Evolutionary conservation across 2,329 filamentous ascomycete species (phyloP).

Genomic region (Didymella keratinophila): DNA sequence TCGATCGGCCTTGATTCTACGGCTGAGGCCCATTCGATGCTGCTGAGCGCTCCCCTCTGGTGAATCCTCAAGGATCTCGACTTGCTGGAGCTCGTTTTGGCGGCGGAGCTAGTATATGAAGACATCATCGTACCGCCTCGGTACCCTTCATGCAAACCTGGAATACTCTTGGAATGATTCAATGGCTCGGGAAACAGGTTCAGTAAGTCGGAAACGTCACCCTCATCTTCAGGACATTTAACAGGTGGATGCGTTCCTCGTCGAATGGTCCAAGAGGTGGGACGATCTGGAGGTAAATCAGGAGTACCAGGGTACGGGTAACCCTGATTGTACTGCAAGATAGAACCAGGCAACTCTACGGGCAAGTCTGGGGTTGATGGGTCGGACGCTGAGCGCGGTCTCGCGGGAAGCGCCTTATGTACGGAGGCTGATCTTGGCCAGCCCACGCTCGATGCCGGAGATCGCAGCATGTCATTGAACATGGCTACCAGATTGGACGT

Average conservation of each 20-base stretch:
- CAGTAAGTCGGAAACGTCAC: constrained; percentile 17
- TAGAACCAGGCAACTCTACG: constrained; percentile 39
- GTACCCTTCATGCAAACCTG: constrained; percentile 18
- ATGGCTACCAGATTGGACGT: constrained; percentile 50
- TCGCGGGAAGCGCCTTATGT: constrained; percentile 48
- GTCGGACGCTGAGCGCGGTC: constrained; percentile 52
- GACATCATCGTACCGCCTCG: constrained; percentile 38
- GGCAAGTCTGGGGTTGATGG: constrained; percentile 50
- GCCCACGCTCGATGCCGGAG: constrained; percentile 47
- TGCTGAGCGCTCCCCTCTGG: constrained; percentile 28
- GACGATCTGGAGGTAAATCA: constrained; percentile 22
- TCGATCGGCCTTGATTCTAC: constrained; percentile 25
- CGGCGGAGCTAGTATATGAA: constrained; percentile 34
- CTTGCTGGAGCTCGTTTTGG: constrained; percentile 29
- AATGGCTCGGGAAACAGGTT: constrained; percentile 25
- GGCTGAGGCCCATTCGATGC: constrained; percentile 29
- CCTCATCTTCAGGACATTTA: constrained; percentile 15
- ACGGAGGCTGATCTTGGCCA: constrained; percentile 39
- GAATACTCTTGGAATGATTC: constrained; percentile 29
- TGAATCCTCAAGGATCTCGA: constrained; percentile 33
- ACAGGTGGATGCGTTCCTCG: constrained; percentile 21
- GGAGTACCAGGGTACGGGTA: constrained; percentile 33
- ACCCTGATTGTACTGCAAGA: constrained; percentile 47
- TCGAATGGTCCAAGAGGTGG: constrained; percentile 22
- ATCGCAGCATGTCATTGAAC: constrained; percentile 55